Base-by-base conservation (phyloP, 225 moss, liverwort and hornwort species). In the Thuidium tamariscinum region DNA sequence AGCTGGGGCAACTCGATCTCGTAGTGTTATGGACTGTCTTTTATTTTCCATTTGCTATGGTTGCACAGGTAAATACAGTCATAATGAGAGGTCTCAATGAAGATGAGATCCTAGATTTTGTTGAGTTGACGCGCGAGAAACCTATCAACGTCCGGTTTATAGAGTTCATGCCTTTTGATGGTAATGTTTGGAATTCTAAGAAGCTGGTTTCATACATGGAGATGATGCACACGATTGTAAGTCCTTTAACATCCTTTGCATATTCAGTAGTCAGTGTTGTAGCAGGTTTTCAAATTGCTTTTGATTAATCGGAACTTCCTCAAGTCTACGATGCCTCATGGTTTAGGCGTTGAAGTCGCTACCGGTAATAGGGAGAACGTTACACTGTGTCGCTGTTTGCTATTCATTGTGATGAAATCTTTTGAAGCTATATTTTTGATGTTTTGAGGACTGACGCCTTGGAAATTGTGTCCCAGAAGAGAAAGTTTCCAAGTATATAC, bases 161-260 rank as follows among this genome's bases (percentile, higher is more conserved):
- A 71, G 99, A 99, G 69, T 99, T 99, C 85, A 99, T 99, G 97
- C 99, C 99, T 39, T 99, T 99, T 76, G 99, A 99, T 94, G 99
- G 99, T 73, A 99, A 99, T 84, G 97, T 99, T 41, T 99, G 99
- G 99, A 96, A 94, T 87, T 95, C 97, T 81, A 97, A 96, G 89
- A 99, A 99, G 93, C 84, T 97, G 77, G 97, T 97, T 32, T 97
- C 99, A 14, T 99, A 99, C 79, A 84, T 94, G 76, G 99, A 99
- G 89, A 95, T 96, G 95, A 95, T 97, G 86, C 87, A 90, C 73
- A 83, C 42, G 15, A 88, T 99, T 89, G 99, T 99, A 93, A 91
- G 89, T 89, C 36, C 32, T 29, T 87, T 7, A 32, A 78, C 25
- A 70, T 63, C 60, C 82, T 82, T 84, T 74, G 46, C 34, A 32